These are phyloP conservation scores for Vicia villosa DNA, from an alignment of 306 rosid species.

Conservation along the genomic window DNA sequence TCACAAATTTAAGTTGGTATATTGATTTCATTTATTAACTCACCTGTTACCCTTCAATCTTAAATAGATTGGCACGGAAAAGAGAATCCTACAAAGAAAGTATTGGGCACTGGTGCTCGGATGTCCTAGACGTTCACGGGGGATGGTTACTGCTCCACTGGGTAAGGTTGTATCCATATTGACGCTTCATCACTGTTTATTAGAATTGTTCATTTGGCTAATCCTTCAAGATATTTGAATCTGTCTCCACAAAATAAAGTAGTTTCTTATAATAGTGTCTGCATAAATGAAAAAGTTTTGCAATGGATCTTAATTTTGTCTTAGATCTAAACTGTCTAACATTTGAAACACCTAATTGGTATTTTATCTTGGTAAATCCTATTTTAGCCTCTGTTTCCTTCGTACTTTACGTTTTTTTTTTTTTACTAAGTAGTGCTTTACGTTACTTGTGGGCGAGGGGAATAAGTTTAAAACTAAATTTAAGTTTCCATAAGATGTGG, in stretches of 20 bases:
- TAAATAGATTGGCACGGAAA: constrained; percentile 45
- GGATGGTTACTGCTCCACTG: constrained; percentile 70
- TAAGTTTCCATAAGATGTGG: background rate
- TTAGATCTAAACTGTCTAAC: constrained; percentile 17
- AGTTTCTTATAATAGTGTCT: constrained; percentile 3
- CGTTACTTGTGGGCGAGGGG: constrained; percentile 15
- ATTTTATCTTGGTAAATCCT: constrained; percentile 14
- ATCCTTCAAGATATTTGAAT: constrained; percentile 9
- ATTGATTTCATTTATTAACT: constrained; percentile 17
- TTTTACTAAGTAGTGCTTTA: constrained; percentile 32
- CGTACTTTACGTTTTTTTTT: no score
- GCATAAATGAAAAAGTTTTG: background rate
- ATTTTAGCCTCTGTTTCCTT: constrained; percentile 14
- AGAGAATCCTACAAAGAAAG: constrained; percentile 64
- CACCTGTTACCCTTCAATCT: constrained; percentile 19
- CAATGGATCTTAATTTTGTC: constrained; percentile 8
- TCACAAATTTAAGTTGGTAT: constrained; percentile 34
- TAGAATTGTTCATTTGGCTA: constrained; percentile 12
- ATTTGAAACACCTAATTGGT: constrained; percentile 2
- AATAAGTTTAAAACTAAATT: constrained; percentile 24
- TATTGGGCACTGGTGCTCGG: constrained; percentile 95
- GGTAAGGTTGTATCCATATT: constrained; percentile 70
- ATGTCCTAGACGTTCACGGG: constrained; percentile 70
- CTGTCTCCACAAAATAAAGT: constrained; percentile 1
- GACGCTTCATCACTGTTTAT: constrained; percentile 17